Conservation (phyloP, 176 grass and related monocot genomes). For the Microstegium vimineum region DNA sequence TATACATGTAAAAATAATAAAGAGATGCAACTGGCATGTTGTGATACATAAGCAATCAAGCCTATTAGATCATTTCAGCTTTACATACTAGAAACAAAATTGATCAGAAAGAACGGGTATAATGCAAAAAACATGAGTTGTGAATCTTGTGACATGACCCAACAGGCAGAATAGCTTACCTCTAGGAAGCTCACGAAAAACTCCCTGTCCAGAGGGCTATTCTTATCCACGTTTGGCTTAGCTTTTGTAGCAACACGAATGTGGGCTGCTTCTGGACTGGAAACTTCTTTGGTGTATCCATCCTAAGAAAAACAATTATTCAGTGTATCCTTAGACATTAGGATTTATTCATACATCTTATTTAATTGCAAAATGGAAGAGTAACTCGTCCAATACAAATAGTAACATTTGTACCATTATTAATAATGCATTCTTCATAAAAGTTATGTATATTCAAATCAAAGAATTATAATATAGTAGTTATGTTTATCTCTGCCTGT, state of each 20-base stretch:
- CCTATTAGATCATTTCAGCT: background rate
- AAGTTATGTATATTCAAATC: background rate
- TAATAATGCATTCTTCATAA: background rate
- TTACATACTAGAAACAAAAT: background rate
- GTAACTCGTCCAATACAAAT: background rate
- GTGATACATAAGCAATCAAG: background rate
- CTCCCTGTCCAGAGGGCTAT: conserved; percentile 48
- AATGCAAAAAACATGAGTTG: background rate
- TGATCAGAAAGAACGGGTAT: background rate
- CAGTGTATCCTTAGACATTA: background rate
- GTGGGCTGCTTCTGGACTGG: conserved; percentile 44
- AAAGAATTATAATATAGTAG: background rate
- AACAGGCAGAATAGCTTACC: conserved; percentile 26
- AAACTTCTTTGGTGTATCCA: conserved; percentile 81
- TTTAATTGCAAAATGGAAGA: background rate
- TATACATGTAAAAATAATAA: background rate
- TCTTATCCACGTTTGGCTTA: conserved; percentile 51
- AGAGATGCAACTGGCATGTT: background rate
- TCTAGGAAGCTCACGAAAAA: conserved; percentile 72
- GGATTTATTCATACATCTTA: background rate
- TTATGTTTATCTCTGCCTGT: background rate
- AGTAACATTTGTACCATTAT: background rate
- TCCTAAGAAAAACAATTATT: conserved; percentile 41
- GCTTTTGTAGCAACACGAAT: conserved; percentile 65
- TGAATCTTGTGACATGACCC: background rate